Evolutionary conservation across 2,329 filamentous ascomycete species (phyloP), one percentile per base, ranked within the genome.

Genomic region (Diaporthe citri): DNA sequence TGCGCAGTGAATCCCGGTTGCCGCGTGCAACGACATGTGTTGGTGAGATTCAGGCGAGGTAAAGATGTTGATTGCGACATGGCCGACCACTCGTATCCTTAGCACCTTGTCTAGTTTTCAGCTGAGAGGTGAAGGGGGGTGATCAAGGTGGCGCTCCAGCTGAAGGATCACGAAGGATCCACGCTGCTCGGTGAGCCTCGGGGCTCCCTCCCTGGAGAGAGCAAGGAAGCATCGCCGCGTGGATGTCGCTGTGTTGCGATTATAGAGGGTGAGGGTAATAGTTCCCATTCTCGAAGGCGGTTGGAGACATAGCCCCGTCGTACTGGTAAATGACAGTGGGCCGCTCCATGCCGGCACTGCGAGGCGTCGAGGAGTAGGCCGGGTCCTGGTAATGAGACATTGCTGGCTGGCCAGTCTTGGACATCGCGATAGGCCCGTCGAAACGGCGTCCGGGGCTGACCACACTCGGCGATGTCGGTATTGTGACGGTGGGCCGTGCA

Each of bases 261-360:
- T 57, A 73, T 7, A 76, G 66, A 31, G 74, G 74, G 67, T 74
- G 67, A 36, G 74, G 28, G 67, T 67, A 59, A 34, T 76, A 76
- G 20, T 74, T 74, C 22, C 72, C 75, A 51, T 72, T 70, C 36
- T 76, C 75, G 28, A 52, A 72, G 39, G 15, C 43, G n/a, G 46
- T 57, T 15, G 64, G 57, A n/a, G 64, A 52, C 34, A 67, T 20
- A 1, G 22, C 28, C 17, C 48, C 31, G 34, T 71, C 60, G 41
- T 62, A 71, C 13, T 52, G 39, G 28, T 72, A 76, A 10, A 67
- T 52, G 31, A 76, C 73, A 17, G 56, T 56, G 22, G 75, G 75
- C 17, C 75, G 75, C 34, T 73, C 69, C 34, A 76, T 66, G 13
- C 71, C 74, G 13, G 74, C 39, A 66, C 36, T 75, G 31, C 75